A percentile compares a stretch with the other conserved stretches of the same genome.
Conservation (phyloP, 106 monocot species). For the Xerophyta viscosa region DNA sequence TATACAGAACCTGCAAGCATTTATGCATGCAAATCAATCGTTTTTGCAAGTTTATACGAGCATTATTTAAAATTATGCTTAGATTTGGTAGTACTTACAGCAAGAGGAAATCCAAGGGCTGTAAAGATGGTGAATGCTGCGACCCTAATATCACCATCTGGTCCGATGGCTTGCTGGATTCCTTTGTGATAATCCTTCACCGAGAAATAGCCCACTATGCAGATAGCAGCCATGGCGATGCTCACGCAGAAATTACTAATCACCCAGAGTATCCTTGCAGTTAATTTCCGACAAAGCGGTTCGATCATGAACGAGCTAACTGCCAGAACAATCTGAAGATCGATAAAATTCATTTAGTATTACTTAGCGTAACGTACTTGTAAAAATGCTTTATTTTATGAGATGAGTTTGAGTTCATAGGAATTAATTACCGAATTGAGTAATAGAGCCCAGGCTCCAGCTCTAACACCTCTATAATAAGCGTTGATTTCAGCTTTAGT, state of each 20-base stretch:
- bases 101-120: slow-evolving; percentile 20
- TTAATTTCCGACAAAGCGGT: slow-evolving; percentile 40
- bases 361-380: no score
- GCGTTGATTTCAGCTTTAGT: slow-evolving; percentile 13
- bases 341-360: no score
- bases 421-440: slow-evolving; percentile 39
- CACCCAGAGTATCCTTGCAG: slow-evolving; percentile 45
- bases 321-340: slow-evolving; percentile 41
- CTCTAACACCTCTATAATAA: slow-evolving; percentile 38
- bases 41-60: no score
- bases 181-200: not conserved
- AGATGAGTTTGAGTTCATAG: no score
- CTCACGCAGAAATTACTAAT: slow-evolving; percentile 47
- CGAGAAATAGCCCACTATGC: slow-evolving; percentile 17
- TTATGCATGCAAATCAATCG: no score
- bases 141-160: not conserved
- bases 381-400: no score
- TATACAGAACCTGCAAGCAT: slow-evolving; percentile 20
- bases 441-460: slow-evolving; percentile 50
- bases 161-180: slow-evolving; percentile 12
- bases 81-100: no score
- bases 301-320: slow-evolving; percentile 46
- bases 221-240: slow-evolving; percentile 32
- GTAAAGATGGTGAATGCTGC: slow-evolving; percentile 14
- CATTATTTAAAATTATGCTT: no score